A percentile compares a stretch with the other conserved stretches of the same genome.
phyloP scores from a whole-genome alignment of 2,329 filamentous ascomycete species.

The Colletotrichum simmondsii region DNA sequence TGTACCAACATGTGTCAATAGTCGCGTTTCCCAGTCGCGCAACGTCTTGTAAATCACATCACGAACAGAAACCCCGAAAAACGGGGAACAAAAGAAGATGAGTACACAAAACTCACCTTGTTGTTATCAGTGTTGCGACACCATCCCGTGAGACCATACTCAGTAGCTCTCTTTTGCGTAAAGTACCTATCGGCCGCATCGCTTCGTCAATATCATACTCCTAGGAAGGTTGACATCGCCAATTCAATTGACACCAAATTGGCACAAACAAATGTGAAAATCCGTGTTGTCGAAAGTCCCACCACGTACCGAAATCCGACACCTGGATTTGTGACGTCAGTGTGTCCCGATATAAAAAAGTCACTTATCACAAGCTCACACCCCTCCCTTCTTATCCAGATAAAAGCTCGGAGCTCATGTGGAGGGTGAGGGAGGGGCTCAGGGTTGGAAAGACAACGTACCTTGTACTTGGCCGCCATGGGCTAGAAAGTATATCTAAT shows the following conservation, averaged over 20 bases:
- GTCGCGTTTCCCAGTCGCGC: background rate
- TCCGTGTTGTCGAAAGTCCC: background rate
- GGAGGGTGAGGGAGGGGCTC: constrained; percentile 58
- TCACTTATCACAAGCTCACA: constrained; percentile 3
- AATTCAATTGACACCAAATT: background rate
- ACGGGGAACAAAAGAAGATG: too few relatives aligned
- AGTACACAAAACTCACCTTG: constrained; percentile 58
- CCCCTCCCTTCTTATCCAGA: constrained; percentile 14
- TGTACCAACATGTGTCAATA: constrained; percentile 36
- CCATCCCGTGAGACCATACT: constrained; percentile 68
- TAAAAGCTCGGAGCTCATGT: constrained; percentile 38
- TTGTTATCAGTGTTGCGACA: constrained; percentile 68
- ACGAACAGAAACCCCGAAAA: too few relatives aligned
- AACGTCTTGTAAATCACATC: background rate
- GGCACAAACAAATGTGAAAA: background rate
- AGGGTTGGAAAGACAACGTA: constrained; percentile 44
- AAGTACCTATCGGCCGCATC: constrained; percentile 57
- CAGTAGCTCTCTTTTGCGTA: constrained; percentile 61
- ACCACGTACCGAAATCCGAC: constrained; percentile 64
- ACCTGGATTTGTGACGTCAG: constrained; percentile 52
- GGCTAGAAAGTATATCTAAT: constrained; percentile 70
- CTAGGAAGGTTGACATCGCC: too few relatives aligned
- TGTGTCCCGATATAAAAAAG: background rate
- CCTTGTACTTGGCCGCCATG: constrained; percentile 77
- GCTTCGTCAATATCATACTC: background rate